These are phyloP conservation scores for Dendrothele bispora DNA, from an alignment of 768 basidiomycete genomes.

Conservation along the genomic window DNA sequence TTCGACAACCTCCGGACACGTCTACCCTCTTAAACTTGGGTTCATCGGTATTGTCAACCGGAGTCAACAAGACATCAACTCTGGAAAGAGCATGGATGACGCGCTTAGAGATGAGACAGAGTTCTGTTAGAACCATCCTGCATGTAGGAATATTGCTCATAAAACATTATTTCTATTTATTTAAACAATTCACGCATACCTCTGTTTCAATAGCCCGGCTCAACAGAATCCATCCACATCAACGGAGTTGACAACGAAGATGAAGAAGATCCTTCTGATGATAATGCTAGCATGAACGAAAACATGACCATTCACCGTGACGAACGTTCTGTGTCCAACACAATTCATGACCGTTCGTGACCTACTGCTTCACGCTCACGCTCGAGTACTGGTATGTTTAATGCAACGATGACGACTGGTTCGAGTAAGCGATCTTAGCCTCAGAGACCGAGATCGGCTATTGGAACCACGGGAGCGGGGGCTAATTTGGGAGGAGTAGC, in stretches of 20 bases:
- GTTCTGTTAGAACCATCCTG: slow-evolving; percentile 87
- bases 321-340: too few relatives aligned
- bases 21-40: slow-evolving; percentile 97
- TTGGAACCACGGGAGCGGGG: too few relatives aligned
- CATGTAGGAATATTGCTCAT: slow-evolving; percentile 93
- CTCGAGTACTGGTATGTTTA: slow-evolving; percentile 22
- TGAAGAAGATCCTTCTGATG: too few relatives aligned
- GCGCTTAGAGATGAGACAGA: too few relatives aligned
- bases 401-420: slow-evolving; percentile 21
- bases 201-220: slow-evolving; percentile 49
- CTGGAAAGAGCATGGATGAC: too few relatives aligned
- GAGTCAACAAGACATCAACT: too few relatives aligned
- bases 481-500: too few relatives aligned
- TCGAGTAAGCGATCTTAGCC: slow-evolving; percentile 25
- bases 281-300: slow-evolving; percentile 52
- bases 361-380: slow-evolving; percentile 29
- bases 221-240: slow-evolving; percentile 63
- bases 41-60: too few relatives aligned
- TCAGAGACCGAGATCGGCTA: slow-evolving; percentile 35
- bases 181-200: slow-evolving; percentile 15
- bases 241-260: too few relatives aligned
- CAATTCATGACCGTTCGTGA: too few relatives aligned
- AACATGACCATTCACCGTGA: slow-evolving; percentile 48
- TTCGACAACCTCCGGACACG: slow-evolving; percentile 91
- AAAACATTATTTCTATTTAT: slow-evolving; percentile 44